Evolutionary conservation across 108 stramenopile genomes (phyloP).

Genomic region (Cyclotella kingstonii): DNA sequence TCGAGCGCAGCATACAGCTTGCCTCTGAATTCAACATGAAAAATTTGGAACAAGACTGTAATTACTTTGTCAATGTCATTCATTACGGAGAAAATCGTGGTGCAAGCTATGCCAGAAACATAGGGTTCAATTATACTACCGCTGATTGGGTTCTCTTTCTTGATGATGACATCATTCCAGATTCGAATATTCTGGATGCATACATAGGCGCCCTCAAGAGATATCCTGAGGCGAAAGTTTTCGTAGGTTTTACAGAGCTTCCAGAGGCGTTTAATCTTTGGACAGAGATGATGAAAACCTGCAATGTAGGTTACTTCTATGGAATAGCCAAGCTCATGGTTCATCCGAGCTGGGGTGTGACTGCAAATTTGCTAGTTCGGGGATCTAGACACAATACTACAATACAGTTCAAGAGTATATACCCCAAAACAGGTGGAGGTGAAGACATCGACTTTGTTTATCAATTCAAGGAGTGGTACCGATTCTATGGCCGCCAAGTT

Average conservation of each 20-base stretch:
- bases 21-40: slow-evolving; percentile 12
- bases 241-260: slow-evolving; percentile 36
- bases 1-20: slow-evolving; percentile 18
- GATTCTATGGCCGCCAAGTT: neutral
- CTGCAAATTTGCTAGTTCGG: slow-evolving; percentile 51
- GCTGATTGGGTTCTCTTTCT: slow-evolving; percentile 65
- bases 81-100: slow-evolving; percentile 51
- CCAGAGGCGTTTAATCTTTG: slow-evolving; percentile 30
- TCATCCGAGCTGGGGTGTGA: slow-evolving; percentile 61
- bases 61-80: slow-evolving; percentile 41
- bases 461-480: slow-evolving; percentile 32
- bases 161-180: slow-evolving; percentile 70
- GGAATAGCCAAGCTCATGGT: slow-evolving; percentile 27
- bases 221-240: slow-evolving; percentile 44
- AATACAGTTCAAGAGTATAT: slow-evolving; percentile 41
- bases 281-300: slow-evolving; percentile 37
- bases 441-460: slow-evolving; percentile 55
- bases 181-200: slow-evolving; percentile 41
- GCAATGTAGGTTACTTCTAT: slow-evolving; percentile 48
- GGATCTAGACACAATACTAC: slow-evolving; percentile 24
- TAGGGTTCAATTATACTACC: slow-evolving; percentile 43
- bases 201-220: slow-evolving; percentile 45
- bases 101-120: slow-evolving; percentile 54
- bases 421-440: slow-evolving; percentile 59
- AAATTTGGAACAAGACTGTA: slow-evolving; percentile 15